A percentile compares a stretch with the other conserved stretches of the same genome.
These are phyloP conservation scores for Logfia minima DNA, from an alignment of 129 eudicot genomes.

Conservation along the genomic window DNA sequence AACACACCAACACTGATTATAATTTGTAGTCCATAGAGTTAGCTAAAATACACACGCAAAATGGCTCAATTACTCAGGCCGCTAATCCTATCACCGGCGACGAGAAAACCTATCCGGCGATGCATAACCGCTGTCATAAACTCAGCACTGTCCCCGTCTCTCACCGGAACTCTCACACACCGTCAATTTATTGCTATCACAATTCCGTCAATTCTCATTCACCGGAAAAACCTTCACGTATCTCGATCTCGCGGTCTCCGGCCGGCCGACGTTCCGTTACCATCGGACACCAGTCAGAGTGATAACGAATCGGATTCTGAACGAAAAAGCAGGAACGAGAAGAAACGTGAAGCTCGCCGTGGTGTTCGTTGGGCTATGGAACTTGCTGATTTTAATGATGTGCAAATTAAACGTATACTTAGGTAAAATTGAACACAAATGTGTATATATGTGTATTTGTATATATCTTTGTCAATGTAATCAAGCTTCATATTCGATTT, in stretches of 20 bases:
- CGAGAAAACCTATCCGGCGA: conserved; percentile 44
- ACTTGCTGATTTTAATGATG: conserved; percentile 58
- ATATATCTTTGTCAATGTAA: neutral
- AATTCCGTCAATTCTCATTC: conserved; percentile 19
- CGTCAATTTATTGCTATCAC: conserved; percentile 7
- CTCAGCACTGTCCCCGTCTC: conserved; percentile 18
- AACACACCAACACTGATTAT: neutral
- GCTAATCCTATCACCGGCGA: conserved; percentile 37
- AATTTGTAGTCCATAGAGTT: conserved; percentile 4
- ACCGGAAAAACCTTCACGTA: conserved; percentile 29
- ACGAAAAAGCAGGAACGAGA: conserved; percentile 71
- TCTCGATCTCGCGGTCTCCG: conserved; percentile 54
- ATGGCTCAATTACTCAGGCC: conserved; percentile 64
- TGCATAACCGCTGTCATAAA: conserved; percentile 34
- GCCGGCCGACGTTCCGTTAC: conserved; percentile 39
- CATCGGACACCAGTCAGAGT: conserved; percentile 34
- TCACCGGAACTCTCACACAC: conserved; percentile 15
- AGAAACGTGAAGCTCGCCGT: conserved; percentile 84
- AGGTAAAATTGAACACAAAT: conserved; percentile 31
- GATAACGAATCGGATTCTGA: conserved; percentile 37
- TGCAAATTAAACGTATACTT: conserved; percentile 77
- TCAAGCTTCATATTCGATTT: neutral
- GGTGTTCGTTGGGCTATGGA: conserved; percentile 83
- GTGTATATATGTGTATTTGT: neutral
- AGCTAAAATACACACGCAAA: neutral